Evolutionary conservation across 805 yeast species (phyloP), one percentile per base, ranked within the genome.

Genomic region (Ascoidea tarda): DNA sequence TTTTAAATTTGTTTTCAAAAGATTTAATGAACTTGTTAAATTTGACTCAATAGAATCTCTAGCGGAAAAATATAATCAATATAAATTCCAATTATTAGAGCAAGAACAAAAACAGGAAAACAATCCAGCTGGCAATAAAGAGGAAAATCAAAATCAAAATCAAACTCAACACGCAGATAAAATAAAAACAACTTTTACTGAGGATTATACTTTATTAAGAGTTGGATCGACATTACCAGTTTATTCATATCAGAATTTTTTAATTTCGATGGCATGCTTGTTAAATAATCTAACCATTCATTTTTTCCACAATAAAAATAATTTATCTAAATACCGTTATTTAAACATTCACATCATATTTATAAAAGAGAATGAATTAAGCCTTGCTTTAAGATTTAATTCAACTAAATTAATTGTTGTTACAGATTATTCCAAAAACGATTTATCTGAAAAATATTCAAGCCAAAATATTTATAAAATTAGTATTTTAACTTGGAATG

Each of bases 211-310:
- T 16, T 16, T 46, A 5, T 14, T 52, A 8, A 47, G 8, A 6
- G 47, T 54, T 21, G 54, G 57, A 5, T 28, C 47, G 2, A 50
- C 49, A 5, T 31, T 56, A 32, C 58, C 58, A 16, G 16, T 32
- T 14, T 51, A 56, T 47, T 21, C 49, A 3, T 49, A 33, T 16
- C 46, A 52, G 6, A 48, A 47, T 38, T 50, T 56, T 45, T 10
- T 56, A 28, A 10, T 52, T 16, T 28, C 50, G 14, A 52, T 56
- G 57, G 28, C 58, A 4, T 50, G 58, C 48, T 52, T 54, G 48
- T 14, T 56, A n/a, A 50, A 51, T 51, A 54, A 49, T 16, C 16
- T 52, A 8, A 49, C 52, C 32, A 32, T 52, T 38, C 58, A 56
- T 44, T 49, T 52, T 6, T 51, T 54, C 44, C 53, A 54, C 46